Percentiles rank a stretch among this genome's conserved stretches.
These are phyloP conservation scores for Erodium trifolium DNA, from an alignment of 441 rosid species.

Conservation along the genomic window DNA sequence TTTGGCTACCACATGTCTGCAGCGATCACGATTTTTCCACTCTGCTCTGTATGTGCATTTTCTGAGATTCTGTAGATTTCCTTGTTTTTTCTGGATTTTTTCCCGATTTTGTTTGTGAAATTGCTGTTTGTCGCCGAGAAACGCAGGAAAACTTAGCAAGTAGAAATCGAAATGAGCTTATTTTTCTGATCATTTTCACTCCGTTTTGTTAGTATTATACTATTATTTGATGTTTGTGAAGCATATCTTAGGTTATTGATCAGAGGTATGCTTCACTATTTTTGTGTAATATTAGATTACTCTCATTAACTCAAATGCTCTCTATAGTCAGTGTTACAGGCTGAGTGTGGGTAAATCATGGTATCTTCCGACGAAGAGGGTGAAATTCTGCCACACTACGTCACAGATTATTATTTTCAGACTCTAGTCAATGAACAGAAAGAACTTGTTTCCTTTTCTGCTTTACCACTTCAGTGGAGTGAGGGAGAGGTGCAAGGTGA, in stretches of 20 bases:
- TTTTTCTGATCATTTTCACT: too few relatives aligned
- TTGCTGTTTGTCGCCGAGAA: not conserved
- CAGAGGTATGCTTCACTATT: not conserved
- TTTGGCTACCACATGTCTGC: not conserved
- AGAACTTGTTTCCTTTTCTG: constrained; percentile 26
- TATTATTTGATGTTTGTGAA: too few relatives aligned
- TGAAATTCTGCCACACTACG: constrained; percentile 23
- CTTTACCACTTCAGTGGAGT: constrained; percentile 29
- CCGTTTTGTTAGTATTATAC: too few relatives aligned
- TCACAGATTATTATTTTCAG: constrained; percentile 25
- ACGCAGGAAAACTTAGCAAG: not conserved
- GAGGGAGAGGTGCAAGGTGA: constrained; percentile 15
- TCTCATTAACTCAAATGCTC: not conserved
- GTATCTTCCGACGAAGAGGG: constrained; percentile 34
- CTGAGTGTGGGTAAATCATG: constrained; percentile 18
- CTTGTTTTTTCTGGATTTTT: not conserved
- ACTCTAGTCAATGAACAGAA: constrained; percentile 19
- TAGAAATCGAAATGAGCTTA: not conserved
- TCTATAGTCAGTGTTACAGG: not conserved
- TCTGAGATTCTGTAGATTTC: too few relatives aligned
- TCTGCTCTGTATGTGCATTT: not conserved
- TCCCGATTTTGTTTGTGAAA: not conserved
- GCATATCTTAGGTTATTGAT: too few relatives aligned
- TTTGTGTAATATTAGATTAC: not conserved
- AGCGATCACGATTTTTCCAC: not conserved